Percentiles rank a stretch among this genome's conserved stretches.
phyloP scores from a whole-genome alignment of 345 rosid genomes.

The Angophora floribunda region DNA sequence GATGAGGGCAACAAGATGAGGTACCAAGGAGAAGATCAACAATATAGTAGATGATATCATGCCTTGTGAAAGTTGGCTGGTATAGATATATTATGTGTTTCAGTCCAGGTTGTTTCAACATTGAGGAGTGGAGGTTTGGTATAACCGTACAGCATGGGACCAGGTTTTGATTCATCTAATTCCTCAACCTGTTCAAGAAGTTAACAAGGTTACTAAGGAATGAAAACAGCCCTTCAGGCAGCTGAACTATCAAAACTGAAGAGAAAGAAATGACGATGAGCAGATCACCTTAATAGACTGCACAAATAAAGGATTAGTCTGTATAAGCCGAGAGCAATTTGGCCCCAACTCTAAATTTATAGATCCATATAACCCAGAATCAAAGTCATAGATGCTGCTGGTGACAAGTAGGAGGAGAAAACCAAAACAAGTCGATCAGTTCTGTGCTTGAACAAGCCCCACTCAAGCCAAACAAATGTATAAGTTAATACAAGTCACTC shows the following conservation, averaged over 20 bases:
- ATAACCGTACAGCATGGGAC: constrained; percentile 34
- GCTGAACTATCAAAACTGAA: not conserved
- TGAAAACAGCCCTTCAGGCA: not conserved
- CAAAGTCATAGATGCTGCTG: constrained; percentile 42
- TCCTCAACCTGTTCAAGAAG: constrained; percentile 22
- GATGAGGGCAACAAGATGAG: not conserved
- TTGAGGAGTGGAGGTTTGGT: constrained; percentile 27
- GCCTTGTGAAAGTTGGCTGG: constrained; percentile 35
- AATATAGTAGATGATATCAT: not conserved
- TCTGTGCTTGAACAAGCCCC: not conserved
- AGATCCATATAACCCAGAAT: constrained; percentile 44
- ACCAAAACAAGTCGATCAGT: not conserved
- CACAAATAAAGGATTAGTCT: constrained; percentile 31
- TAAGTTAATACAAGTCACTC: not conserved
- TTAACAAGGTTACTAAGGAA: not conserved
- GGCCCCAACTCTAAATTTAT: constrained; percentile 28
- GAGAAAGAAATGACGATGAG: not conserved
- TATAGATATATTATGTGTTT: constrained; percentile 17
- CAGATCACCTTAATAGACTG: constrained; percentile 31
- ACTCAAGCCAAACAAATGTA: not conserved
- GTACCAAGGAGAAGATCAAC: not conserved
- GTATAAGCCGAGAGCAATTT: constrained; percentile 28
- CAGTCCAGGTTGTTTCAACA: constrained; percentile 29
- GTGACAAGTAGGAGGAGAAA: not conserved
- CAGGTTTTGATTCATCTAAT: constrained; percentile 14